These are phyloP conservation scores for Echeveria elegans DNA, from an alignment of 164 flowering plant genomes.

Conservation along the genomic window DNA sequence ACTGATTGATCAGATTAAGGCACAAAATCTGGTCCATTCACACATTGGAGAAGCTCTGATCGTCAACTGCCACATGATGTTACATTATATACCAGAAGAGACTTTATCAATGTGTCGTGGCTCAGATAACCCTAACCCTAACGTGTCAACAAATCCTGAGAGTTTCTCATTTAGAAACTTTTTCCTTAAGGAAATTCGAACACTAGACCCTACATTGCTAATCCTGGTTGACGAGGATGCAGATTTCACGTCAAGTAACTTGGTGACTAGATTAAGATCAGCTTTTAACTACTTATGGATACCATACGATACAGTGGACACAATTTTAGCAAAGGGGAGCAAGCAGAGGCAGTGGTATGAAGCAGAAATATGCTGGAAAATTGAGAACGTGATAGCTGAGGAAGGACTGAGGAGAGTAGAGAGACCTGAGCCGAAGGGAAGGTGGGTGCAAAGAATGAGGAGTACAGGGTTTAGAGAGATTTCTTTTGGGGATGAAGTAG, in stretches of 20 bases:
- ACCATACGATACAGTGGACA: conserved; percentile 74
- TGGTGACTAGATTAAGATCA: conserved; percentile 58
- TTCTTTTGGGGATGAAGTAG: conserved; percentile 53
- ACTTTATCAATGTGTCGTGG: conserved; percentile 19
- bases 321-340: conserved; percentile 59
- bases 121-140: conserved; percentile 2
- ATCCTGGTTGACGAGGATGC: conserved; percentile 83
- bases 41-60: conserved; percentile 51
- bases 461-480: conserved; percentile 41
- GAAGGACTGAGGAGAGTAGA: conserved; percentile 70
- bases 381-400: conserved; percentile 71
- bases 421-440: conserved; percentile 55
- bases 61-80: conserved; percentile 81
- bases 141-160: conserved; percentile 8
- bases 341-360: conserved; percentile 80
- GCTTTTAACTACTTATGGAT: conserved; percentile 86
- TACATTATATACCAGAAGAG: conserved; percentile 71
- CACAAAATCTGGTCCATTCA: conserved; percentile 25
- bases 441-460: conserved; percentile 81
- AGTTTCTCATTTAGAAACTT: conserved; percentile 27
- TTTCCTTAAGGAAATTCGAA: conserved; percentile 53
- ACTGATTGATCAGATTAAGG: conserved; percentile 49
- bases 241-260: conserved; percentile 57
- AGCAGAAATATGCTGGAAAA: conserved; percentile 74
- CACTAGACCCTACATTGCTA: conserved; percentile 57